Conservation (phyloP, 352 stramenopile genomes). For the Pythium apleroticum region DNA sequence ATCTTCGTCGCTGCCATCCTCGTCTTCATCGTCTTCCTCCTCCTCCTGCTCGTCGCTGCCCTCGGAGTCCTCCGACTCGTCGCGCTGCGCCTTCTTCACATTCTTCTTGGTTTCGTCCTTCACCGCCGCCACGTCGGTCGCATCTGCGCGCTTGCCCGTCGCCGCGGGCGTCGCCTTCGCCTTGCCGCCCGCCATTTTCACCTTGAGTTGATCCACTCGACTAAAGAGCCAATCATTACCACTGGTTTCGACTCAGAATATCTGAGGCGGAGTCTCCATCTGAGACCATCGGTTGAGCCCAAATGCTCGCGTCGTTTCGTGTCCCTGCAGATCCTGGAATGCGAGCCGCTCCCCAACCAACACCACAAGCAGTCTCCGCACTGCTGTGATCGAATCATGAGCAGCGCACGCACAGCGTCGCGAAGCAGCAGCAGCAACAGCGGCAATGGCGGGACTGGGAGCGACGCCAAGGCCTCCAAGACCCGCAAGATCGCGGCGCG, state of each 20-base stretch:
- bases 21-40: slow-evolving; percentile 10
- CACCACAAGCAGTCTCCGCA: neutral
- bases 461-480: slow-evolving; percentile 31
- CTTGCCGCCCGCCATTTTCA: slow-evolving; percentile 18
- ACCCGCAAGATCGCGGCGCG: slow-evolving; percentile 54
- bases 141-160: neutral
- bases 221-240: slow-evolving; percentile 13
- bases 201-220: neutral
- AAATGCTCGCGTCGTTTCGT: slow-evolving; percentile 21
- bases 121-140: neutral
- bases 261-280: slow-evolving; percentile 14
- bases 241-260: slow-evolving; percentile 1
- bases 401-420: slow-evolving; percentile 10
- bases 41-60: slow-evolving; percentile 14
- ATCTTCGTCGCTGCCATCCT: slow-evolving; percentile 17
- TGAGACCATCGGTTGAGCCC: slow-evolving; percentile 7
- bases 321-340: slow-evolving; percentile 1
- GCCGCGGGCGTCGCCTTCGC: slow-evolving; percentile 2
- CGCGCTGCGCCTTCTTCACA: neutral
- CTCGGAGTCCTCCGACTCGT: neutral
- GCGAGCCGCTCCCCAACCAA: neutral
- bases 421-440: slow-evolving; percentile 31
- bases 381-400: too few relatives aligned
- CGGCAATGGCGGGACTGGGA: neutral
- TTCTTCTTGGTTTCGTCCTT: neutral